Percentiles rank a stretch among this genome's conserved stretches.
These are phyloP conservation scores for Venturiaceae sp. DNA, from an alignment of 2,329 filamentous ascomycete species.

Conservation along the genomic window DNA sequence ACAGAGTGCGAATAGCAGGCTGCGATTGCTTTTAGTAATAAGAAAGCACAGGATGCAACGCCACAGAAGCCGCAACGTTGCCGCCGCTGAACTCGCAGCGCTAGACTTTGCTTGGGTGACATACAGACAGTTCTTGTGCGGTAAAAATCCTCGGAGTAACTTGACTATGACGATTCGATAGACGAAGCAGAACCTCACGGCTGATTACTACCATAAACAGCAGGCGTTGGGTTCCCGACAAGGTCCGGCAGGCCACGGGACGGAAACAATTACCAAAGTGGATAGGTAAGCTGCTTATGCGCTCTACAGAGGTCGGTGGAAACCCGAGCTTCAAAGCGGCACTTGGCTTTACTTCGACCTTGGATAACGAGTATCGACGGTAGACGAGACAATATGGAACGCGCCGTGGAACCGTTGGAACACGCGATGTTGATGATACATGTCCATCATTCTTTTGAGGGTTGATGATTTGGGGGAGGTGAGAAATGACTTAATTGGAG, in stretches of 20 bases:
- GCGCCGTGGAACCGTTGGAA: not conserved
- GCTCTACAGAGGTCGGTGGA: not conserved
- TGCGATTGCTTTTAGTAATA: not conserved
- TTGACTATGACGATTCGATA: not conserved
- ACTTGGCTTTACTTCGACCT: not conserved
- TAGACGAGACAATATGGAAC: not conserved
- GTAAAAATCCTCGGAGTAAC: not conserved
- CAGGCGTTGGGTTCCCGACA: not conserved
- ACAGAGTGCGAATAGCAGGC: not conserved
- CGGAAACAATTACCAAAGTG: not conserved
- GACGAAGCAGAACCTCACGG: not conserved
- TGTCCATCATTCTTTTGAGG: not conserved
- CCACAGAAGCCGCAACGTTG: not conserved
- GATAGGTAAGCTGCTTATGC: slow-evolving; percentile 1
- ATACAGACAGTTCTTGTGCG: not conserved
- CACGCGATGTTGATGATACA: not conserved
- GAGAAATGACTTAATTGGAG: not conserved
- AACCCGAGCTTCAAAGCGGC: not conserved
- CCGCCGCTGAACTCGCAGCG: not conserved
- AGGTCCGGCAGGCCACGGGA: not conserved
- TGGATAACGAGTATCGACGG: not conserved
- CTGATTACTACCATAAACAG: not conserved
- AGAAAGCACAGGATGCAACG: not conserved
- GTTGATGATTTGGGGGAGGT: not conserved
- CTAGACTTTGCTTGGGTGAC: not conserved